Percentiles rank a stretch among this genome's conserved stretches.
Conservation (phyloP, 345 rosid species). For the Isatis tinctoria region DNA sequence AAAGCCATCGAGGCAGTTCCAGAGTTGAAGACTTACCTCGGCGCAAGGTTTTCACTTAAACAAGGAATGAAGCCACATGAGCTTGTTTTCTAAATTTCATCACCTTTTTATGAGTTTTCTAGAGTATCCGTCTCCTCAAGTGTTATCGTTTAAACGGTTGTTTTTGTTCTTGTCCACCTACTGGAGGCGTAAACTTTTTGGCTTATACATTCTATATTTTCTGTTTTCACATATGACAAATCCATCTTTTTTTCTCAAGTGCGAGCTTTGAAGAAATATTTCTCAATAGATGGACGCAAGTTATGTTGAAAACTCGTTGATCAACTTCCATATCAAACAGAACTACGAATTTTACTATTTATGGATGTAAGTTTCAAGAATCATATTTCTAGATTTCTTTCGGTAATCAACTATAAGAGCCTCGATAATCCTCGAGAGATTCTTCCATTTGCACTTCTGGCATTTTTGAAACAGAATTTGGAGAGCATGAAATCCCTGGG, state of each 20-base stretch:
- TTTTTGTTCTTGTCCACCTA: background rate
- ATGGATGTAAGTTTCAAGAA: background rate
- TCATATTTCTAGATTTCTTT: background rate
- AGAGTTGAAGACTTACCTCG: slow-evolving; percentile 66
- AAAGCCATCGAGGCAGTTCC: slow-evolving; percentile 64
- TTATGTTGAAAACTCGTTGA: background rate
- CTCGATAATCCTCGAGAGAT: too few species aligned
- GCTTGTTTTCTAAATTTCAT: slow-evolving; percentile 56
- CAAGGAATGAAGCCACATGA: slow-evolving; percentile 83
- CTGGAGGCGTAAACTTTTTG: slow-evolving; percentile 2
- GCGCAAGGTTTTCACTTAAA: slow-evolving; percentile 71
- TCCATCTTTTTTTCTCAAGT: background rate
- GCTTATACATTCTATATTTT: background rate
- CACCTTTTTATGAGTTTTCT: background rate
- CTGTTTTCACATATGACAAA: background rate
- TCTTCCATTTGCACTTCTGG: background rate
- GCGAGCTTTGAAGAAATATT: background rate
- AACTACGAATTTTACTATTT: background rate
- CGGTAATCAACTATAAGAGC: background rate
- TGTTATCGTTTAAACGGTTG: slow-evolving; percentile 3
- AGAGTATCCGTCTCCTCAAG: background rate
- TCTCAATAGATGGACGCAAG: background rate
- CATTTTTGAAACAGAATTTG: background rate
- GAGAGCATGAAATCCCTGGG: background rate
- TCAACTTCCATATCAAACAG: background rate